phyloP scores from a whole-genome alignment of 192 early-diverging fungal genomes.

The Thoreauomyces humboldtii region DNA sequence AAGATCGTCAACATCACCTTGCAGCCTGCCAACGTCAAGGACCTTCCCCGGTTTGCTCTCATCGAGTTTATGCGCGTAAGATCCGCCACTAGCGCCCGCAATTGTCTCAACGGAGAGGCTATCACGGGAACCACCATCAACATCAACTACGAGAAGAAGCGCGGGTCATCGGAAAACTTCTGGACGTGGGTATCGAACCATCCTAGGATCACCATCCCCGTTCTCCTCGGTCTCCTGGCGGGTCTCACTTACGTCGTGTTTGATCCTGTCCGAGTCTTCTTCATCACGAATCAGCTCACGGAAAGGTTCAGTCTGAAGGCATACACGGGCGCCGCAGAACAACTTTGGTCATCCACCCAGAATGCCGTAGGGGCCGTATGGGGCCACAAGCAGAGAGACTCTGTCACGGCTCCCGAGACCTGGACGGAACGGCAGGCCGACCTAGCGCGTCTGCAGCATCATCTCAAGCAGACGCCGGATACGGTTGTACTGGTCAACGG shows the following conservation, averaged over 20 bases:
- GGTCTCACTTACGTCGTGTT: constrained; percentile 81
- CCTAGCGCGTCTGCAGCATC: constrained; percentile 50
- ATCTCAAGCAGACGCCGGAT: constrained; percentile 63
- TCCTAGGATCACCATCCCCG: constrained; percentile 68
- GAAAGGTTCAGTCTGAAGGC: constrained; percentile 71
- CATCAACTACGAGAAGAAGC: constrained; percentile 45
- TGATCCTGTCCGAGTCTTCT: constrained; percentile 89
- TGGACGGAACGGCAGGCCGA: constrained; percentile 65
- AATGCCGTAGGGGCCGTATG: constrained; percentile 5
- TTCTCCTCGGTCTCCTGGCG: constrained; percentile 74
- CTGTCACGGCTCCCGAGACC: not conserved
- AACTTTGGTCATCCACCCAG: constrained; percentile 29
- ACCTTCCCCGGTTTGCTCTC: constrained; percentile 73
- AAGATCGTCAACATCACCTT: constrained; percentile 76
- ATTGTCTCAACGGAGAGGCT: constrained; percentile 83
- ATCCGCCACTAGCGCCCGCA: constrained; percentile 85
- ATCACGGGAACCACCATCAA: constrained; percentile 60
- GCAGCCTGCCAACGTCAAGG: constrained; percentile 64
- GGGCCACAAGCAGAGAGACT: constrained; percentile 6
- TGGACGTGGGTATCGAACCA: constrained; percentile 56
- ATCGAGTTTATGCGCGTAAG: constrained; percentile 76
- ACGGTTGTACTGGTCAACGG: constrained; percentile 82
- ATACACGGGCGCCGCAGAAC: constrained; percentile 42
- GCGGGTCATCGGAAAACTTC: constrained; percentile 62
- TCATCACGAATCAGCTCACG: constrained; percentile 80